phyloP scores from a whole-genome alignment of 495 filamentous ascomycete genomes.

The Xylaria cubensis region DNA sequence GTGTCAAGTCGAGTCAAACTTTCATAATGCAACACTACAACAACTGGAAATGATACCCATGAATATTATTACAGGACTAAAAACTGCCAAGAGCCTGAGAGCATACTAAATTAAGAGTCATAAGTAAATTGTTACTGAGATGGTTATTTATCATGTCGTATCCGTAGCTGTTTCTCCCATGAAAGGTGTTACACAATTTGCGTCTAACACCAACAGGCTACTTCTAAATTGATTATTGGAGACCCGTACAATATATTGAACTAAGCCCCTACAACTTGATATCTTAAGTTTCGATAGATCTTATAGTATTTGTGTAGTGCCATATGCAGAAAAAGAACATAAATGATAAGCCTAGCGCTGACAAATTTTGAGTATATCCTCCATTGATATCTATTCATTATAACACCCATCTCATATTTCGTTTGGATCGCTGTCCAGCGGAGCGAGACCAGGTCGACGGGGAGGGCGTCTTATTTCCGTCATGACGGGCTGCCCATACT shows the following conservation, averaged over 20 bases:
- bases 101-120: neutral
- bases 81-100: neutral
- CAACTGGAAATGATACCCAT: neutral
- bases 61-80: too few species aligned
- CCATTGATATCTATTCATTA: neutral
- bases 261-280: too few species aligned
- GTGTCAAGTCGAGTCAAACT: neutral
- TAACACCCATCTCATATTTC: neutral
- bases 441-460: neutral
- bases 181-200: neutral
- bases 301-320: too few species aligned
- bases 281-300: too few species aligned
- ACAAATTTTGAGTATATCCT: neutral
- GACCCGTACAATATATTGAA: too few species aligned
- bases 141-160: neutral
- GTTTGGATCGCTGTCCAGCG: too few species aligned
- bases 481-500: constrained; percentile 1
- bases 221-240: too few species aligned
- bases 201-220: too few species aligned
- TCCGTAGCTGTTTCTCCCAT: neutral
- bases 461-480: neutral
- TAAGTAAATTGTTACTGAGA: neutral
- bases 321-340: too few species aligned
- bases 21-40: neutral
- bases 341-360: neutral